Base-by-base conservation (phyloP, 2,329 filamentous ascomycete genomes). In the Ophiostoma pallidulum region DNA sequence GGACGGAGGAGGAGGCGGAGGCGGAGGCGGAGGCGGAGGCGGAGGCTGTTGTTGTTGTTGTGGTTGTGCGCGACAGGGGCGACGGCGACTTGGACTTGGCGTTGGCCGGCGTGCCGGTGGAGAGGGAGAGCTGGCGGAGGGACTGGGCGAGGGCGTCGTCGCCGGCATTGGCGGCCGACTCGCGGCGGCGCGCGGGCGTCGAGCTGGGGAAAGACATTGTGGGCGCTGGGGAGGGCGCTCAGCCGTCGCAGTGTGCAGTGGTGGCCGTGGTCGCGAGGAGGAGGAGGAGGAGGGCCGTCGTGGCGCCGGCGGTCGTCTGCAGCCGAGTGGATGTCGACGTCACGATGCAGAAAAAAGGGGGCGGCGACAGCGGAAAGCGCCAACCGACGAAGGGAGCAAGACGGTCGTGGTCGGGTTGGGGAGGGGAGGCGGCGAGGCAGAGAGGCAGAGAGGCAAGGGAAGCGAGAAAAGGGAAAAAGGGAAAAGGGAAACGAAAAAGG, bases 1-100 rank as follows among this genome's bases (percentile, higher is more conserved):
- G 63, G 19, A 64, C 65, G 46, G 65, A 62, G 50, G 67, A 63
- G 14, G 67, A 33, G 10, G 45, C n/a, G n/a, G n/a, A n/a, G n/a
- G n/a, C n/a, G n/a, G n/a, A n/a, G n/a, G n/a, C n/a, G n/a, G n/a
- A n/a, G n/a, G n/a, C n/a, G n/a, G n/a, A n/a, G n/a, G n/a, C n/a
- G n/a, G n/a, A n/a, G n/a, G n/a, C n/a, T n/a, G n/a, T n/a, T n/a
- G n/a, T n/a, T n/a, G n/a, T n/a, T n/a, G 33, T n/a, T 14, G 16
- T 45, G 20, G 52, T 31, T 9, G 50, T 48, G 20, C 48, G 39
- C 10, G 42, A 35, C 10, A 46, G 38, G 9, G 49, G 41, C 32
- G 46, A 46, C 7, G 54, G 45, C 38, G 51, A 43, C 19, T 46
- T 47, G 35, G 49, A 41, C 16, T 46, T 47, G 26, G 41, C 28